Evolutionary conservation across 139 green algal genomes (phyloP), one percentile per base, ranked within the genome.

Genomic region (Nannochloris sp.): DNA sequence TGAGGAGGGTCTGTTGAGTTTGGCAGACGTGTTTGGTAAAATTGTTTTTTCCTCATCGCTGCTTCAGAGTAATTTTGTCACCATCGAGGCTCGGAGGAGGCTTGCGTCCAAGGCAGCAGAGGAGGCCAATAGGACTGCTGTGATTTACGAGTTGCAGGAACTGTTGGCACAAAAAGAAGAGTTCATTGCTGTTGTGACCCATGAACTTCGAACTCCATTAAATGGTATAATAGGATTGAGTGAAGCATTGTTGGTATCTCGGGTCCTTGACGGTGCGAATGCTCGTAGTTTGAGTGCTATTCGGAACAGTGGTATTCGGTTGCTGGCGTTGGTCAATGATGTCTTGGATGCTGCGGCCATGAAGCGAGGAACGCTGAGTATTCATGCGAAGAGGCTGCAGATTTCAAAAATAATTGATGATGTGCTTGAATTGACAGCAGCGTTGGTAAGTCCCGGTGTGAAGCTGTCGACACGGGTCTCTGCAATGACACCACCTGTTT

Each of bases 201-300:
- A 91, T 66, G 85, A 91, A 72, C 72, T 91, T 65, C 79, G 85
- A 29, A 91, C 85, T 31, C 85, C 85, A 20, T 79, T 91, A 33
- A 91, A 91, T 70, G 85, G 85, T 43, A 89, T 91, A 67, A 90
- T 91, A 29, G 80, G 81, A 23, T 69, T 76, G 8, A 64, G 46
- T 13, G 60, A 75, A 40, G 66, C 72, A 20, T 62, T 76, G 55
- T 56, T 76, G 8, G 57, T 49, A 48, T 63, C 69, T 50, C 28
- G 3, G 43, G 50, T n/a, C 13, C n/a, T 44, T 29, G 16, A 43
- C 45, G 6, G 28, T 60, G 56, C 40, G 14, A 26, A 17, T 33
- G 60, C 11, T 12, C 48, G 63, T 43, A 70, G 46, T 13, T 23
- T 71, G n/a, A 49, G 49, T 44, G 62, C 68, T 26, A 75, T 75